phyloP scores from a whole-genome alignment of 495 filamentous ascomycete species.

The Neurospora sp. region DNA sequence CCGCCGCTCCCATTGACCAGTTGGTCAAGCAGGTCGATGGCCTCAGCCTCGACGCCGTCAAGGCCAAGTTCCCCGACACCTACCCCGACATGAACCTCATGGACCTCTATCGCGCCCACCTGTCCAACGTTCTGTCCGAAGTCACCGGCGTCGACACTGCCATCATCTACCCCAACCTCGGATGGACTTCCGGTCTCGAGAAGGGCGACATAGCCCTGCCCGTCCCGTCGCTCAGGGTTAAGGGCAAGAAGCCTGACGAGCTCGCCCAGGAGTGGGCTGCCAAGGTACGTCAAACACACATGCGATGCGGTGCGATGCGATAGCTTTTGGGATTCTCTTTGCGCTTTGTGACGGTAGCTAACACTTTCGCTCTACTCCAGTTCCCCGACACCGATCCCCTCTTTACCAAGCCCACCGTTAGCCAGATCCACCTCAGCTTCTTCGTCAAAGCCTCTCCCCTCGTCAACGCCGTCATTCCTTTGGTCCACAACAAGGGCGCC shows the following conservation, averaged over 20 bases:
- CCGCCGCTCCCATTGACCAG: constrained; percentile 21
- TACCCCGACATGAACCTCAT: constrained; percentile 69
- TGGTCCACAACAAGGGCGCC: constrained; percentile 50
- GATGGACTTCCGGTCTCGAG: constrained; percentile 76
- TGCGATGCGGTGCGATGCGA: neutral
- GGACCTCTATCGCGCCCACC: constrained; percentile 80
- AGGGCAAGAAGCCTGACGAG: constrained; percentile 70
- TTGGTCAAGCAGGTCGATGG: constrained; percentile 29
- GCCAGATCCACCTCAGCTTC: constrained; percentile 68
- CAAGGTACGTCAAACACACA: constrained; percentile 35
- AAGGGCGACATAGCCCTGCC: constrained; percentile 83
- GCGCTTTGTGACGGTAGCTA: neutral
- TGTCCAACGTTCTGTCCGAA: constrained; percentile 62
- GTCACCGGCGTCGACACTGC: constrained; percentile 61
- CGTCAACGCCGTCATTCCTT: constrained; percentile 49
- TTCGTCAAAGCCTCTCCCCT: constrained; percentile 59
- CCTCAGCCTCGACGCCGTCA: constrained; percentile 27
- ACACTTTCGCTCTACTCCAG: constrained; percentile 16
- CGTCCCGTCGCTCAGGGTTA: constrained; percentile 69
- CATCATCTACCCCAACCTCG: constrained; percentile 67
- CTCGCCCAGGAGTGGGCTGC: constrained; percentile 59
- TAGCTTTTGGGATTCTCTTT: neutral
- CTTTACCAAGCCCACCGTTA: constrained; percentile 52
- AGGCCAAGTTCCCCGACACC: constrained; percentile 41
- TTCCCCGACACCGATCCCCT: constrained; percentile 69